Conservation (phyloP, 2,329 filamentous ascomycete genomes). For the Ophiostoma sp. region DNA sequence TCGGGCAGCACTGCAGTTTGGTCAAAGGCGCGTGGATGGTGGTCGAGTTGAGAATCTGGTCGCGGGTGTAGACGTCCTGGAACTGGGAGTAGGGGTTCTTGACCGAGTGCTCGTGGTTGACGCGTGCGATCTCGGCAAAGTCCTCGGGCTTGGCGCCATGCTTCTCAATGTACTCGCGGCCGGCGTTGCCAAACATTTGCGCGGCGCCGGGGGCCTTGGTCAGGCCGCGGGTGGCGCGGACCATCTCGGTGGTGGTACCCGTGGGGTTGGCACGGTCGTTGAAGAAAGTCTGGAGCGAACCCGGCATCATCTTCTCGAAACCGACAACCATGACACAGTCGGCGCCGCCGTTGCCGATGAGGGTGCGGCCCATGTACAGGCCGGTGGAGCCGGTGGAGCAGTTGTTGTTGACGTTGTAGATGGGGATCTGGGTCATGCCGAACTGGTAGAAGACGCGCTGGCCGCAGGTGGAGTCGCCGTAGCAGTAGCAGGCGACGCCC, state of each 20-base stretch:
- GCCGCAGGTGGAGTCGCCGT: constrained; percentile 90
- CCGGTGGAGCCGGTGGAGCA: constrained; percentile 95
- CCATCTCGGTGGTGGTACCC: constrained; percentile 71
- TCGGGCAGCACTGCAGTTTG: constrained; percentile 98
- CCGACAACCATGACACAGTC: constrained; percentile 90
- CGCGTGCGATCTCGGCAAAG: constrained; percentile 89
- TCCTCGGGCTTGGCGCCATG: constrained; percentile 81
- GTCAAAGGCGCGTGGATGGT: constrained; percentile 86
- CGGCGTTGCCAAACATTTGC: constrained; percentile 95
- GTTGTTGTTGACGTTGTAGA: constrained; percentile 99
- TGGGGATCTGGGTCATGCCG: constrained; percentile 93
- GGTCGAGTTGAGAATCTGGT: constrained; percentile 73
- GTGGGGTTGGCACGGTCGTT: constrained; percentile 82
- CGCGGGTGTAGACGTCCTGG: constrained; percentile 82
- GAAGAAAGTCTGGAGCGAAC: constrained; percentile 80
- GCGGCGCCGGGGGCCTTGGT: constrained; percentile 83
- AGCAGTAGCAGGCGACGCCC: constrained; percentile 96
- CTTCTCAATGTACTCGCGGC: constrained; percentile 91
- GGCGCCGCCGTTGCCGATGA: constrained; percentile 76
- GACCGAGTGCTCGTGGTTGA: constrained; percentile 91
- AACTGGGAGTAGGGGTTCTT: constrained; percentile 99
- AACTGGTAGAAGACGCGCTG: constrained; percentile 99
- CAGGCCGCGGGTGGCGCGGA: constrained; percentile 77
- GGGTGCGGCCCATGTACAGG: constrained; percentile 76
- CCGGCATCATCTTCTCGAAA: constrained; percentile 97